phyloP scores from a whole-genome alignment of 78 protist genomes.

The Anaeramoeba flamelloides region DNA sequence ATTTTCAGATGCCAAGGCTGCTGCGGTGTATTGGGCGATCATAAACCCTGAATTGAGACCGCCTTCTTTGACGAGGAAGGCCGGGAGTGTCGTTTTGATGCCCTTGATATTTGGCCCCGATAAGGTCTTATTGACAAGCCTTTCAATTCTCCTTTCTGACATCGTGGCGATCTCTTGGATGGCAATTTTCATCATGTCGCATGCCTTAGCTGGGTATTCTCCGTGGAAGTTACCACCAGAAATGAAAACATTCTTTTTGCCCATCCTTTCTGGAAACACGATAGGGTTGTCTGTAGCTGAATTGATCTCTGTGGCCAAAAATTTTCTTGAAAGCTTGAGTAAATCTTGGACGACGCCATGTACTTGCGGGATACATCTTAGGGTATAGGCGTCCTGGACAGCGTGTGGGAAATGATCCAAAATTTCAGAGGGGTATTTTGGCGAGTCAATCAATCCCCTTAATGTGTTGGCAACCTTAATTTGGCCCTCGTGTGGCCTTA shows the following conservation, averaged over 20 bases:
- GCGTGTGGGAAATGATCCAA: conserved; percentile 13
- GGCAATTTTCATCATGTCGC: conserved; percentile 62
- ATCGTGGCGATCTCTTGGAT: conserved; percentile 56
- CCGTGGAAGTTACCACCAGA: conserved; percentile 85
- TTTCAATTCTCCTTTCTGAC: conserved; percentile 55
- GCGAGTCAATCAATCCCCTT: conserved; percentile 21
- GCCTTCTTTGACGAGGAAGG: background rate
- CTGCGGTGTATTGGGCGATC: conserved; percentile 77
- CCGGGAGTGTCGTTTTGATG: background rate
- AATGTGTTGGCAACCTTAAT: conserved; percentile 25
- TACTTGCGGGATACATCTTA: conserved; percentile 70
- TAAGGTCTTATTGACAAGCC: conserved; percentile 34
- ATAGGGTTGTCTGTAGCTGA: conserved; percentile 81
- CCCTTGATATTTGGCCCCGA: background rate
- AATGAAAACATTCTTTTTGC: conserved; percentile 7
- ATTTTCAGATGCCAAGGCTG: conserved; percentile 60
- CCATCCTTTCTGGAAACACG: conserved; percentile 35
- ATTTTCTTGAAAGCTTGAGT: conserved; percentile 31
- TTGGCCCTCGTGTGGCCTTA: conserved; percentile 61
- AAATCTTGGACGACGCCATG: conserved; percentile 33
- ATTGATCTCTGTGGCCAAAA: conserved; percentile 62
- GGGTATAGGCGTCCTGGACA: conserved; percentile 73
- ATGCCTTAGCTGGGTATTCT: conserved; percentile 40
- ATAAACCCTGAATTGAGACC: conserved; percentile 71
- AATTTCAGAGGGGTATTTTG: conserved; percentile 27